phyloP scores from a whole-genome alignment of 495 filamentous ascomycete species.

The Lindgomyces ingoldianus region DNA sequence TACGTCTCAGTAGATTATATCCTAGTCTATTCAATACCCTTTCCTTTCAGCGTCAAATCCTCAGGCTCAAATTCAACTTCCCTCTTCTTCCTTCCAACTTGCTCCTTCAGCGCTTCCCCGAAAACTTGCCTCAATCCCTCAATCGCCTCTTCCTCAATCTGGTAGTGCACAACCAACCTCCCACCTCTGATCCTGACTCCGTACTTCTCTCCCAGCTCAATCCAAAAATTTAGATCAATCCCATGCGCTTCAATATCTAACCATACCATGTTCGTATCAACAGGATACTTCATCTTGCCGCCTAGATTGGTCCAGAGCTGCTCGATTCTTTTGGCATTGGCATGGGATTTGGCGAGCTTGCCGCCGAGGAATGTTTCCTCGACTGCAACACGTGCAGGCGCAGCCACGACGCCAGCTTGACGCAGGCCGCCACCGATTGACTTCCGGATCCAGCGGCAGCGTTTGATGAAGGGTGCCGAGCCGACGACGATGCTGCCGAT shows the following conservation, averaged over 20 bases:
- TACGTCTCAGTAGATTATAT: no score
- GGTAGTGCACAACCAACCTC: slow-evolving; percentile 66
- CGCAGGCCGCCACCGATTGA: slow-evolving; percentile 79
- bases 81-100: slow-evolving; percentile 20
- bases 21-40: slow-evolving; percentile 19
- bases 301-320: slow-evolving; percentile 54
- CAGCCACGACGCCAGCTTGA: slow-evolving; percentile 65
- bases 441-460: slow-evolving; percentile 79
- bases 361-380: slow-evolving; percentile 75
- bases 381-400: slow-evolving; percentile 59
- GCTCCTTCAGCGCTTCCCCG: slow-evolving; percentile 28
- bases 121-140: slow-evolving; percentile 50
- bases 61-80: slow-evolving; percentile 7
- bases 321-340: slow-evolving; percentile 64
- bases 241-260: slow-evolving; percentile 64
- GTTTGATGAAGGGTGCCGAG: slow-evolving; percentile 62
- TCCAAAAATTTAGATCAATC: slow-evolving; percentile 50
- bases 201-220: slow-evolving; percentile 52
- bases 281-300: slow-evolving; percentile 59
- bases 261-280: slow-evolving; percentile 96
- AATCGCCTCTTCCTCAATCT: slow-evolving; percentile 58
- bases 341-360: slow-evolving; percentile 61
- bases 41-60: slow-evolving; percentile 23
- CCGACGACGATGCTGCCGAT: slow-evolving; percentile 81
- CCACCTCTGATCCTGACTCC: slow-evolving; percentile 57